Evolutionary conservation across 2,329 filamentous ascomycete species (phyloP).

Genomic region (Botrytis hyacinthi): DNA sequence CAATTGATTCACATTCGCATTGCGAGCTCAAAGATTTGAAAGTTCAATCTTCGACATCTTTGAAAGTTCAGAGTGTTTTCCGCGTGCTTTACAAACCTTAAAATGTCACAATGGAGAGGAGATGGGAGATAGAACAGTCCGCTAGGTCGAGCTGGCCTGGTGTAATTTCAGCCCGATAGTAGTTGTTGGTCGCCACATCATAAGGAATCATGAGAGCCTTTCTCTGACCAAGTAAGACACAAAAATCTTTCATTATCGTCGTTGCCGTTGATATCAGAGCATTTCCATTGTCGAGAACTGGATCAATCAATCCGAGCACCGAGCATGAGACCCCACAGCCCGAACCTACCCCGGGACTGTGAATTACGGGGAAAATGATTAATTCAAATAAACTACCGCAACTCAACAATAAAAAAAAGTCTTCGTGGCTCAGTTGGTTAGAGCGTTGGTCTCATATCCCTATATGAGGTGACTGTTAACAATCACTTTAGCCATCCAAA

Average conservation of each 20-base stretch:
- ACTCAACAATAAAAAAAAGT: constrained; percentile 25
- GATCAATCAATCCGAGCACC: neutral
- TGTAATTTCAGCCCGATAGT: neutral
- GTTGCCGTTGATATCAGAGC: neutral
- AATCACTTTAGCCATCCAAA: constrained; percentile 38
- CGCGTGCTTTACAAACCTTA: neutral
- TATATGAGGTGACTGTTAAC: constrained; percentile 16
- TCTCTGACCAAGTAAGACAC: constrained; percentile 46
- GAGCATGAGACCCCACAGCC: neutral
- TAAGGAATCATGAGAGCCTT: constrained; percentile 41
- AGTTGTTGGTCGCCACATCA: neutral
- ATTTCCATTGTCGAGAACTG: neutral
- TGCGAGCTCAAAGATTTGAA: neutral
- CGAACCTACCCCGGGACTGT: neutral
- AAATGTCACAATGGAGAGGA: neutral
- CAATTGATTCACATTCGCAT: neutral
- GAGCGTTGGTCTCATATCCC: constrained; percentile 45
- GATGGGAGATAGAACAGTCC: neutral
- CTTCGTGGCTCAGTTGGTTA: constrained; percentile 46
- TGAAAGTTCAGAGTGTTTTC: neutral
- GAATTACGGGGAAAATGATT: rapidly evolving
- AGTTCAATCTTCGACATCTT: neutral
- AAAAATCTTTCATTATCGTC: constrained; percentile 33
- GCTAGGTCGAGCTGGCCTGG: neutral
- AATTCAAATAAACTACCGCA: rapidly evolving